Evolutionary conservation across 108 stramenopile species (phyloP), one percentile per base, ranked within the genome.

Genomic region (Conticribra guillardii): DNA sequence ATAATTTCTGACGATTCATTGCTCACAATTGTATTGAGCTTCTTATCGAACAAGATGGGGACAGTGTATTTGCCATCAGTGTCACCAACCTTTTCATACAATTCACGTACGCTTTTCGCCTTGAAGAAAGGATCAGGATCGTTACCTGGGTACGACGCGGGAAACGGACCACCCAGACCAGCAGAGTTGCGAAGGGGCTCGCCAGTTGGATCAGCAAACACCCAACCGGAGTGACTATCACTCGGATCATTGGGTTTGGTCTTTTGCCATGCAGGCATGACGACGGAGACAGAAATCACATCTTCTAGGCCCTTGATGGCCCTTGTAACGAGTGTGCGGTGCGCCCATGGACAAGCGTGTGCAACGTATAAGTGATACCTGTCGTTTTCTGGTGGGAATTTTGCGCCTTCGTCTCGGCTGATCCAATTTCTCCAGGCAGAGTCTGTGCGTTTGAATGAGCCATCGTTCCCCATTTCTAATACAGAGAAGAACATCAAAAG

Each of bases 1-100:
- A 96, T 86, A 73, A 99, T 99, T 45, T 99, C 98, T 19, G 95
- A 83, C 0, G 94, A 96, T 83, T 99, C 99, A 67, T 98, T 98
- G 84, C 91, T 96, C 33, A 99, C 99, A 66, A 99, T 98, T 4
- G 90, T 96, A 21, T 90, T 74, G 4, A 79, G 69, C 79, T 96
- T 91, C 71, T 92, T 97, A 82, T 99, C 99, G 80, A 90, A 98
- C 28, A 99, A 83, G 0, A 99, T 79, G 2, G 99, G 99, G 34
- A 98, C 97, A 8, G 96, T 86, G 83, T 93, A 98, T 84, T 99
- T 94, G 34, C 90, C 96, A 33, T 79, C 84, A 5, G 79, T 84
- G 61, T 94, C 94, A 24, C 67, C 80, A 22, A 87, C 84, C 64
- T 54, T 47, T 50, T 97, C 92, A 74, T 97, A 98, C 15, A 98